Evolutionary conservation across 352 stramenopile genomes (phyloP), one percentile per base, ranked within the genome.

Genomic region (Pythium phragmiticola): DNA sequence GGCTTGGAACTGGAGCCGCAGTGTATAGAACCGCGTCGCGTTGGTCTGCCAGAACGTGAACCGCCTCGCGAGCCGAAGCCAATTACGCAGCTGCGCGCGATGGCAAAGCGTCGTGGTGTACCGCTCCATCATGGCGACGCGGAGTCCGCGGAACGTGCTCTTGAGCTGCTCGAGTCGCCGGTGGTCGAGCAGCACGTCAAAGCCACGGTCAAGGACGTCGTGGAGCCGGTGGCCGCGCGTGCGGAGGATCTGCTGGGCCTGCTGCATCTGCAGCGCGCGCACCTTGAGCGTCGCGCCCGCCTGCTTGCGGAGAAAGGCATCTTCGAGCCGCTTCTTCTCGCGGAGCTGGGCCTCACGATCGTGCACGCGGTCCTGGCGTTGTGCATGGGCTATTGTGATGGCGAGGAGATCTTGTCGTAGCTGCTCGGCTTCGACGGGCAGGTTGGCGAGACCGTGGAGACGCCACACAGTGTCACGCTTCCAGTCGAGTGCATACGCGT

Each of bases 81-180:
- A 75, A 37, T 78, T 78, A n/a, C 65, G 63, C 7, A 78, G 34
- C 17, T 75, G 68, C 13, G 63, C 61, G 14, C 65, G 68, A 62
- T 75, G 57, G 53, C 68, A 73, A 16, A 78, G 56, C 21, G 70
- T 59, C 14, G 54, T 61, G 17, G 68, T 70, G 54, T 68, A 64
- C 11, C 52, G 48, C 6, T 37, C 5, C 61, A 72, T 69, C 33
- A 66, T 49, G 12, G 63, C 50, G 13, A 75, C 45, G 2, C 72
- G 72, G 16, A 78, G 54, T 3, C 33, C 41, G 17, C 72, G 59
- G 52, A 78, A 78, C 21, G 55, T 76, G 2, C 64, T 62, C 36
- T 60, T 55, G 4, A 78, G 63, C 50, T 68, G 65, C 39, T 54
- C 36, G 1, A 46, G 47, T 7, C 49, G 60, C 53, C 62, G 17